These are phyloP conservation scores for Garcia nutans DNA, from an alignment of 345 rosid genomes.

Conservation along the genomic window DNA sequence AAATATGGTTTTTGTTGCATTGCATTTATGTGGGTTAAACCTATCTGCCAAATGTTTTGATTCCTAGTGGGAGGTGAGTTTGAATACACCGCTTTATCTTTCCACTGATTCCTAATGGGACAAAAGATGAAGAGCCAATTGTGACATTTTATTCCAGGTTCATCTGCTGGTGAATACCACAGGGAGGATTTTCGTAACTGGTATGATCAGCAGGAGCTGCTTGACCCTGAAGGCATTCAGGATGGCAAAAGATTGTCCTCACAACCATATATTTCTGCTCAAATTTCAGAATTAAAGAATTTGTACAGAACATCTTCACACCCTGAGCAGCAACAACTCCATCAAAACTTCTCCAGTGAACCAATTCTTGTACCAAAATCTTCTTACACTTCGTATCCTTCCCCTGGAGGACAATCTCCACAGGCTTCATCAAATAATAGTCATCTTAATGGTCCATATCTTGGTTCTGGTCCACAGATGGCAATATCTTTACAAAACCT, in stretches of 20 bases:
- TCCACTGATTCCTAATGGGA: too few relatives aligned
- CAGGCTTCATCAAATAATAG: slow-evolving; percentile 68
- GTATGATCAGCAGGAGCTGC: slow-evolving; percentile 49
- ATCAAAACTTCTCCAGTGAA: slow-evolving; percentile 65
- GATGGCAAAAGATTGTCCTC: slow-evolving; percentile 63
- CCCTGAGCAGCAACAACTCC: slow-evolving; percentile 55
- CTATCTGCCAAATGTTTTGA: too few relatives aligned
- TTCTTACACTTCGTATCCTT: slow-evolving; percentile 62
- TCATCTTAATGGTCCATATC: slow-evolving; percentile 51
- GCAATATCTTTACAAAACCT: slow-evolving; percentile 57
- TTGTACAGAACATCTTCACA: slow-evolving; percentile 60
- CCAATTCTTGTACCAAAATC: slow-evolving; percentile 77
- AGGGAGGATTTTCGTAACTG: slow-evolving; percentile 61
- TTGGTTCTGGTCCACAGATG: slow-evolving; percentile 62
- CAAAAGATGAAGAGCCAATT: not conserved
- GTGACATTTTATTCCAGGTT: slow-evolving; percentile 43
- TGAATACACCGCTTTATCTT: too few relatives aligned
- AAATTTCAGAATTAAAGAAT: slow-evolving; percentile 43
- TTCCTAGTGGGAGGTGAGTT: too few relatives aligned
- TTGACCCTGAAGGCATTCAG: slow-evolving; percentile 47
- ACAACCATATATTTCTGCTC: slow-evolving; percentile 52
- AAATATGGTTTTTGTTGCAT: too few relatives aligned
- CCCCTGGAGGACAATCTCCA: slow-evolving; percentile 58
- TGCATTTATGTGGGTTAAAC: too few relatives aligned
- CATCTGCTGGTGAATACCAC: slow-evolving; percentile 75